Percentiles rank a stretch among this genome's conserved stretches.
These are phyloP conservation scores for Exserohilum rostratum DNA, from an alignment of 2,329 filamentous ascomycete genomes.

Conservation along the genomic window DNA sequence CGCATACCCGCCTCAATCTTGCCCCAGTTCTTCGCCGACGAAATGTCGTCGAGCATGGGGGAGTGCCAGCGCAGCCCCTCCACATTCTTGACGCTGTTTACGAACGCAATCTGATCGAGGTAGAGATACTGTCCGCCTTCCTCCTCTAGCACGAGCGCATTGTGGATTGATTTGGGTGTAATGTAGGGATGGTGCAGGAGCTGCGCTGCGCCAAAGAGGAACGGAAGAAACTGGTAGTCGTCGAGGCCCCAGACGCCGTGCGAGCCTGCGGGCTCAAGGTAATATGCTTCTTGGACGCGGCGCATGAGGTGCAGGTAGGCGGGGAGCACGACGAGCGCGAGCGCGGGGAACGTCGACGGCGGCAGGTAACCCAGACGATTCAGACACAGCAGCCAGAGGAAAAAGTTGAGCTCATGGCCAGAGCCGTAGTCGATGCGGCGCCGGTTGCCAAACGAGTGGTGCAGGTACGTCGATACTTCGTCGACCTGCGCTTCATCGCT, in stretches of 20 bases:
- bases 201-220: conserved; percentile 58
- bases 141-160: conserved; percentile 84
- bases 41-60: conserved; percentile 98
- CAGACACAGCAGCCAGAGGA: conserved; percentile 94
- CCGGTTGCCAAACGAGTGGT: conserved; percentile 83
- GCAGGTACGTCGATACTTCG: conserved; percentile 81
- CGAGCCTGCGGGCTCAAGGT: conserved; percentile 77
- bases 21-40: conserved; percentile 82
- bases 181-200: conserved; percentile 69
- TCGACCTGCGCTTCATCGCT: conserved; percentile 60
- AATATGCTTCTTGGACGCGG: conserved; percentile 86
- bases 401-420: conserved; percentile 95
- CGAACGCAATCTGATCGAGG: conserved; percentile 88
- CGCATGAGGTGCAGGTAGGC: conserved; percentile 89
- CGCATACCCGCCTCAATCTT: conserved; percentile 97
- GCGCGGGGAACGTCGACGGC: conserved; percentile 69
- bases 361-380: conserved; percentile 75
- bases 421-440: conserved; percentile 90
- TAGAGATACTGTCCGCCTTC: conserved; percentile 85
- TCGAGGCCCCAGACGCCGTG: conserved; percentile 61
- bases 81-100: conserved; percentile 95
- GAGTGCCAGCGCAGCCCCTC: conserved; percentile 94
- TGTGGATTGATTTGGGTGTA: conserved; percentile 72
- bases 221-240: conserved; percentile 61
- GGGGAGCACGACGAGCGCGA: conserved; percentile 80